Percentiles rank a stretch among this genome's conserved stretches.
Conservation (phyloP, 805 yeast species). For the Pichia manshurica region DNA sequence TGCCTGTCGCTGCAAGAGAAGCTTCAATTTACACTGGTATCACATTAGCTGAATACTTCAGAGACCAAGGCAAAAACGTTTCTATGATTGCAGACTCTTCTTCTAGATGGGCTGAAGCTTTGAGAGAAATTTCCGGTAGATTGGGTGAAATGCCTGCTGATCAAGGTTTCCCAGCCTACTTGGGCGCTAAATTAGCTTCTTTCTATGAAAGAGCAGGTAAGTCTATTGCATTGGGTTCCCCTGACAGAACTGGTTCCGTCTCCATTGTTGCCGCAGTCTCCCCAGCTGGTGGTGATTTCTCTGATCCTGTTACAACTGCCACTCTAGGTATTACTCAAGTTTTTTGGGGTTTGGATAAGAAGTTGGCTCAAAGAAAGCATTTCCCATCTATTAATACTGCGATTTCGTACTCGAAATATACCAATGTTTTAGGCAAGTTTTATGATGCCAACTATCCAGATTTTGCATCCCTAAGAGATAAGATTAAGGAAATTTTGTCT, state of each 20-base stretch:
- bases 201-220: conserved; percentile 99
- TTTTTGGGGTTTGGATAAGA: conserved; percentile 99
- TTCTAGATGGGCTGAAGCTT: conserved; percentile 99
- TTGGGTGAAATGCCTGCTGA: conserved; percentile 99
- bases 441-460: conserved; percentile 86
- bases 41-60: conserved; percentile 96
- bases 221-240: conserved; percentile 91
- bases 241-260: conserved; percentile 94
- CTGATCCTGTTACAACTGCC: conserved; percentile 98
- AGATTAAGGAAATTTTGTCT: conserved; percentile 88
- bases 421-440: conserved; percentile 76
- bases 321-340: conserved; percentile 99
- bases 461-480: conserved; percentile 84
- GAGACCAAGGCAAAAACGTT: conserved; percentile 99
- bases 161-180: conserved; percentile 99
- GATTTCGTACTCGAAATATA: conserved; percentile 94
- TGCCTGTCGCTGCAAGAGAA: conserved; percentile 99
- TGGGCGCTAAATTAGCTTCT: conserved; percentile 98
- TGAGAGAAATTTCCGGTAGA: conserved; percentile 99
- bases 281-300: conserved; percentile 99
- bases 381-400: conserved; percentile 98
- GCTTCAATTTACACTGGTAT: conserved; percentile 99
- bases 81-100: conserved; percentile 99
- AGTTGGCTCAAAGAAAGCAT: conserved; percentile 98
- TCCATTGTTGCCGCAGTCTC: conserved; percentile 99